Conservation (phyloP, 306 rosid species). For the Geum urbanum region DNA sequence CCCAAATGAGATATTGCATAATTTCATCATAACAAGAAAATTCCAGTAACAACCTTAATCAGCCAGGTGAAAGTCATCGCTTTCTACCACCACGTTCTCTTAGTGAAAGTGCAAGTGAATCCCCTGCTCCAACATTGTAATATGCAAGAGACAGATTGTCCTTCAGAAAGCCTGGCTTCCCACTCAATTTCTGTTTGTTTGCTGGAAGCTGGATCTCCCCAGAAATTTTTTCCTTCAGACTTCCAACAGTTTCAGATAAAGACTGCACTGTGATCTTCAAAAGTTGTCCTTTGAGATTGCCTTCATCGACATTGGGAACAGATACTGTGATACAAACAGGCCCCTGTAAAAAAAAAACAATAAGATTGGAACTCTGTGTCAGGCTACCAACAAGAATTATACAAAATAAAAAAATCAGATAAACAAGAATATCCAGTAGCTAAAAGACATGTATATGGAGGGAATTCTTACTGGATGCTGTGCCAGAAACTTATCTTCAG, state of each 20-base stretch:
- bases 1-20: constrained; percentile 30
- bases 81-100: constrained; percentile 99
- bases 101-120: constrained; percentile 57
- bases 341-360: constrained; percentile 45
- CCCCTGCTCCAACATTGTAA: constrained; percentile 84
- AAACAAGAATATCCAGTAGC: not conserved
- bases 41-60: constrained; percentile 49
- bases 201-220: constrained; percentile 98
- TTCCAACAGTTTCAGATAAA: constrained; percentile 78
- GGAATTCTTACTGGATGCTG: constrained; percentile 62
- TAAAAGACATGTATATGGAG: constrained; percentile 12
- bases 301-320: constrained; percentile 86
- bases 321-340: constrained; percentile 64
- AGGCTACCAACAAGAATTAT: not conserved
- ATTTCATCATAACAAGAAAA: constrained; percentile 34
- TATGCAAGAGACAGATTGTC: constrained; percentile 87
- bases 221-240: constrained; percentile 88
- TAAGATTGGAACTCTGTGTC: not conserved
- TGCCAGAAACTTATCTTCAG: constrained; percentile 88
- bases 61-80: constrained; percentile 46
- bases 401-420: not conserved
- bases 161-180: constrained; percentile 95
- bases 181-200: constrained; percentile 95
- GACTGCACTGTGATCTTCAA: constrained; percentile 79
- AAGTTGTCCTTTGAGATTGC: constrained; percentile 82